Conservation (phyloP, 352 stramenopile genomes). For the Paralagenidium karlingii region DNA sequence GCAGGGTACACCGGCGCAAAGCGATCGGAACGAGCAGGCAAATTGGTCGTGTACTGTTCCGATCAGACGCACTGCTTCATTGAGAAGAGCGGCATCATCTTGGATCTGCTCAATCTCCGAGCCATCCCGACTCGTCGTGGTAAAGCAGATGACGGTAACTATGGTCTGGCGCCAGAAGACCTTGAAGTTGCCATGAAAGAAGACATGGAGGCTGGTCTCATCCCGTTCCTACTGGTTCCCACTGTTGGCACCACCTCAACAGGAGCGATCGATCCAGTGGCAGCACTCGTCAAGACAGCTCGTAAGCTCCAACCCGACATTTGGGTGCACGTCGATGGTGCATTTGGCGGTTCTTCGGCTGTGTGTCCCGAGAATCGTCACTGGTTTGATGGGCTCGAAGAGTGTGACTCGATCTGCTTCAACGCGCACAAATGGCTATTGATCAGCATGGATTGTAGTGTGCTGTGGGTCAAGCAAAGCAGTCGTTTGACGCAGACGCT, state of each 20-base stretch:
- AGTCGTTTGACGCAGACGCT: conserved; percentile 37
- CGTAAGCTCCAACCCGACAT: conserved; percentile 20
- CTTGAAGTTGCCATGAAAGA: conserved; percentile 29
- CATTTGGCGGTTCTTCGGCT: conserved; percentile 35
- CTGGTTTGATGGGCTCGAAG: conserved; percentile 37
- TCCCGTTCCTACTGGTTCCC: conserved; percentile 45
- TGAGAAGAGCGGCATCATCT: conserved; percentile 52
- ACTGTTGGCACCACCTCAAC: conserved; percentile 55
- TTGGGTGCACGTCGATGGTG: conserved; percentile 54
- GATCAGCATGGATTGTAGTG: conserved; percentile 47
- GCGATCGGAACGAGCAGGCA: conserved; percentile 15
- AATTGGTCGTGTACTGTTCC: conserved; percentile 48
- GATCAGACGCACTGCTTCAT: conserved; percentile 61
- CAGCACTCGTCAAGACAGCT: conserved; percentile 19
- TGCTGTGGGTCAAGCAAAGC: conserved; percentile 51
- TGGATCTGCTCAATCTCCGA: conserved; percentile 41
- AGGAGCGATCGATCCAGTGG: conserved; percentile 41
- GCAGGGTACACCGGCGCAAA: conserved; percentile 18
- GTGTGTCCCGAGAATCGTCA: conserved; percentile 37
- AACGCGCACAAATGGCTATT: conserved; percentile 75
- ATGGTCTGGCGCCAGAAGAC: conserved; percentile 30
- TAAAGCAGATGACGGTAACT: conserved; percentile 29
- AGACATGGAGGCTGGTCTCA: conserved; percentile 27
- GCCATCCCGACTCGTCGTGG: conserved; percentile 32
- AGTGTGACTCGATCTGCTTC: conserved; percentile 51